Conservation (phyloP, 371 early-diverging fungal species). For the Mortierella sp. region DNA sequence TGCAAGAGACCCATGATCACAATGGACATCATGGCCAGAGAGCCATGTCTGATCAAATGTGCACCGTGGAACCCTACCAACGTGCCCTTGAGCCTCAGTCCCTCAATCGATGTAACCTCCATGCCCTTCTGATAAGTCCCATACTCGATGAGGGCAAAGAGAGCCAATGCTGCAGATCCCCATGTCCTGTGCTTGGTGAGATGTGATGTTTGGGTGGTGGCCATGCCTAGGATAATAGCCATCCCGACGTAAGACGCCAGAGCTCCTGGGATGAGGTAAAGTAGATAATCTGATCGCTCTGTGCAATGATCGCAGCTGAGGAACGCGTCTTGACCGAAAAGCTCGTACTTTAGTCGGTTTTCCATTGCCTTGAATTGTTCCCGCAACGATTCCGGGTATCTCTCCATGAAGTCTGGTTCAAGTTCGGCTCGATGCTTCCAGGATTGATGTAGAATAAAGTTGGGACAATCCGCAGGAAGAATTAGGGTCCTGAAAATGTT, state of each 20-base stretch:
- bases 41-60: constrained; percentile 17
- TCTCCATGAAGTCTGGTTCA: constrained; percentile 23
- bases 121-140: constrained; percentile 11
- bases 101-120: constrained; percentile 7
- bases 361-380: constrained; percentile 44
- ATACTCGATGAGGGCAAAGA: constrained; percentile 20
- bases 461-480: constrained; percentile 37
- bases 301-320: constrained; percentile 35
- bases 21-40: constrained; percentile 24
- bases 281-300: constrained; percentile 26
- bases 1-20: constrained; percentile 22
- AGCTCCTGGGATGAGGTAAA: constrained; percentile 27
- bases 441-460: constrained; percentile 42
- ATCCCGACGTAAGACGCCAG: constrained; percentile 36
- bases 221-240: constrained; percentile 38
- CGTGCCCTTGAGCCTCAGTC: constrained; percentile 2
- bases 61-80: constrained; percentile 25
- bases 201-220: constrained; percentile 35
- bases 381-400: constrained; percentile 31
- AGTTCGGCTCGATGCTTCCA: constrained; percentile 25
- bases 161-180: constrained; percentile 30
- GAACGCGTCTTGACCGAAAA: constrained; percentile 45
- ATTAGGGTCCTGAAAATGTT: constrained; percentile 37
- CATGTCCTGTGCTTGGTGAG: constrained; percentile 36
- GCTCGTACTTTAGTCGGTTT: constrained; percentile 27